A percentile compares a stretch with the other conserved stretches of the same genome.
These are phyloP conservation scores for Exophiala dermatitidis DNA, from an alignment of 2,329 filamentous ascomycete genomes.

Conservation along the genomic window DNA sequence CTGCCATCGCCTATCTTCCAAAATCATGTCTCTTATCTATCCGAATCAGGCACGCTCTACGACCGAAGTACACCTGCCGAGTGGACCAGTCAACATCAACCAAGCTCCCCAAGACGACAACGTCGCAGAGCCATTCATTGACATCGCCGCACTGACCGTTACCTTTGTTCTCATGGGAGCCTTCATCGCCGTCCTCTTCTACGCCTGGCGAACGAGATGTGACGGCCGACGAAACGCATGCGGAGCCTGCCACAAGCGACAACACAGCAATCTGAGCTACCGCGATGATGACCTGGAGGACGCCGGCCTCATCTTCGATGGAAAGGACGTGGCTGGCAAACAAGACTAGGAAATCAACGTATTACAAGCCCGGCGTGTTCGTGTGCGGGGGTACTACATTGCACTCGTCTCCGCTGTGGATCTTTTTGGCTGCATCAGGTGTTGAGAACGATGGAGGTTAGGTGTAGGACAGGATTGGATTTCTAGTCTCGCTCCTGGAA, in stretches of 20 bases:
- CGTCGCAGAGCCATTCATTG: neutral
- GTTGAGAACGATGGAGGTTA: too few species aligned
- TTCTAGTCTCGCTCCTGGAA: too few species aligned
- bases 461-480: too few species aligned
- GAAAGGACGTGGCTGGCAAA: conserved; percentile 1
- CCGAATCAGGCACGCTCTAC: neutral
- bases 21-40: neutral
- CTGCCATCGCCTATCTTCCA: neutral
- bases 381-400: too few species aligned
- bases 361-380: too few species aligned
- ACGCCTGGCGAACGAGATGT: conserved; percentile 3
- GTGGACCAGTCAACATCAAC: neutral
- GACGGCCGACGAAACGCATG: neutral
- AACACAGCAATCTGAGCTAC: neutral
- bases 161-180: neutral
- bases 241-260: neutral
- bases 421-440: too few species aligned
- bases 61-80: neutral
- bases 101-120: neutral
- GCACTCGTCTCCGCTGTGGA: too few species aligned
- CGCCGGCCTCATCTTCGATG: neutral
- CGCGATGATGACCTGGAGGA: conserved; percentile 2
- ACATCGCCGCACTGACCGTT: conserved; percentile 1
- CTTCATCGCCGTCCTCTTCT: neutral
- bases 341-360: neutral